Conservation (phyloP, 805 yeast genomes). For the Suhomyces vadensis region DNA sequence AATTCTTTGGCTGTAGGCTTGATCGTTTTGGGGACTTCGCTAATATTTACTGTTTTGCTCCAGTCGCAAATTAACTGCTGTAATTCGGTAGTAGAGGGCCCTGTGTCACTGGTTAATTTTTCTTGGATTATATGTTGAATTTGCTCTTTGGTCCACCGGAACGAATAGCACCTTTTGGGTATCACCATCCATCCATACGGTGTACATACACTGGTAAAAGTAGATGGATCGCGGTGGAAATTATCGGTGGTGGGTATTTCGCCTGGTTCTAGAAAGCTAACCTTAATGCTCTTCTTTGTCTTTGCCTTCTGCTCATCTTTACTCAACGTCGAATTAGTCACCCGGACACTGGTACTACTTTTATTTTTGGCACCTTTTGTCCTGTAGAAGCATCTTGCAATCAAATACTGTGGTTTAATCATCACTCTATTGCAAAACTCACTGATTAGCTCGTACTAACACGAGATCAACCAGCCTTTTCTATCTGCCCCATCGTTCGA, state of each 20-base stretch:
- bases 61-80: slow-evolving; percentile 17
- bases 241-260: slow-evolving; percentile 12
- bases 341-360: not conserved
- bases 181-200: slow-evolving; percentile 25
- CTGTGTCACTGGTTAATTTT: not conserved
- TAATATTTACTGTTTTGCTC: slow-evolving; percentile 14
- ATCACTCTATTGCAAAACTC: no score
- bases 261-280: not conserved
- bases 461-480: no score
- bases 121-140: not conserved
- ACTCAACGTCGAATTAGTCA: not conserved
- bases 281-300: not conserved
- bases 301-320: not conserved
- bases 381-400: slow-evolving; percentile 7
- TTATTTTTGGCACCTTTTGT: slow-evolving; percentile 11
- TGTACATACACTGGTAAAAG: slow-evolving; percentile 18
- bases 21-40: slow-evolving; percentile 12
- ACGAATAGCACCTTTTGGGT: slow-evolving; percentile 17
- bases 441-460: no score
- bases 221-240: slow-evolving; percentile 14
- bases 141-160: slow-evolving; percentile 21
- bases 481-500: no score
- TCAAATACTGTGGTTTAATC: not conserved
- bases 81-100: slow-evolving; percentile 1
- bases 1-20: slow-evolving; percentile 16